phyloP scores from a whole-genome alignment of 768 basidiomycete species.

The Xerocomellus dryophilus region DNA sequence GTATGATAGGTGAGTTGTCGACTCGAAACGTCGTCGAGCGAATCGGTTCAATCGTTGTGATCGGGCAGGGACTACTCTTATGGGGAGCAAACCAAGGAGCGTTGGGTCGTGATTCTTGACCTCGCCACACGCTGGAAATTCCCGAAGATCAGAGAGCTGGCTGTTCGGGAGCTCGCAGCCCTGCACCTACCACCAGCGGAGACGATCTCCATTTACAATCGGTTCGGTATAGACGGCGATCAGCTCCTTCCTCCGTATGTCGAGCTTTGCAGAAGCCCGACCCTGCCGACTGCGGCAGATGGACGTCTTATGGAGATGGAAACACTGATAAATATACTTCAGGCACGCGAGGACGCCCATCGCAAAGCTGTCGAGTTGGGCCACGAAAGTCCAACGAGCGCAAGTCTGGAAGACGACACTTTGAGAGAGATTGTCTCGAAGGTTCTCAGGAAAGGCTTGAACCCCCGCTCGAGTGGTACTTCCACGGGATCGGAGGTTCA shows the following conservation, averaged over 20 bases:
- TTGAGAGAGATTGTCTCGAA: constrained; percentile 34
- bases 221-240: constrained; percentile 46
- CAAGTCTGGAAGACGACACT: constrained; percentile 28
- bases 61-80: constrained; percentile 49
- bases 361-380: constrained; percentile 36
- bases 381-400: constrained; percentile 32
- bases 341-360: constrained; percentile 48
- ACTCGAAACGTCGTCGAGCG: neutral
- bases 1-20: constrained; percentile 46
- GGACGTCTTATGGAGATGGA: constrained; percentile 54
- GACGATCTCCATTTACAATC: constrained; percentile 56
- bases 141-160: constrained; percentile 45
- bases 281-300: constrained; percentile 51
- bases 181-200: constrained; percentile 46
- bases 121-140: constrained; percentile 60
- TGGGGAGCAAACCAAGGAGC: constrained; percentile 45
- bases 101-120: constrained; percentile 54
- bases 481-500: constrained; percentile 20
- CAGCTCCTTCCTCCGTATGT: constrained; percentile 53
- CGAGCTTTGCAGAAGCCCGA: constrained; percentile 50
- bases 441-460: constrained; percentile 29
- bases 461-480: constrained; percentile 5
- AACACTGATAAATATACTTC: constrained; percentile 49
- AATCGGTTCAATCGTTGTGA: neutral
- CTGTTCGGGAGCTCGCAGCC: constrained; percentile 54